Evolutionary conservation across 208 protist genomes (phyloP), one percentile per base, ranked within the genome.

Genomic region (Crithidia thermophila): DNA sequence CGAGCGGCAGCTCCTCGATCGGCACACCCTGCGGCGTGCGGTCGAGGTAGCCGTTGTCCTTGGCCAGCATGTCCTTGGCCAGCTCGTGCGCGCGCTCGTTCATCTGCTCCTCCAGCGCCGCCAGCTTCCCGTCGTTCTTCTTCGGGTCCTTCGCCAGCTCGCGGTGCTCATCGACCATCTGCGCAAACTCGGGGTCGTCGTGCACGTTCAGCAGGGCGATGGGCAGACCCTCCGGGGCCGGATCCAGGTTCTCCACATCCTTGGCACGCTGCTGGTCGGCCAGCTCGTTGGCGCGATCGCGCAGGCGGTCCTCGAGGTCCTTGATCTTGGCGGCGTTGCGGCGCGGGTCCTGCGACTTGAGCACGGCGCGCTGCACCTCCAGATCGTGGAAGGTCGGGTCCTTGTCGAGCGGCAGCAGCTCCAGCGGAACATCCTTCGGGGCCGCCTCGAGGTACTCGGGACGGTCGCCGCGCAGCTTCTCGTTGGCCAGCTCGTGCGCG

Each of bases 241-340:
- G 69, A 30, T 91, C 88, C 28, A 88, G 65, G 50, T 66, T 78
- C 28, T 81, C 76, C 45, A 90, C 37, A 27, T 93, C 87, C 67
- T 81, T 80, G 46, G 60, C 45, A 25, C 74, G 80, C 74, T 90
- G 84, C 70, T 75, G 60, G 18, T 85, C 72, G 10, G 89, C 89
- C 23, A 94, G 68, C 67, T 94, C 79, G 33, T 72, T 52, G 0
- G 80, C 82, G 43, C 86, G 82, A 21, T 85, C 77, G 66, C 82
- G 77, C 39, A 94, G 74, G 20, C 62, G 67, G 27, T 81, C 75
- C 72, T 94, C 82, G 11, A 90, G 65, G 30, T 87, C 84, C 43
- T 78, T 74, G 53, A 91, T 88, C 77, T 87, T 82, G 36, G 68
- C 68, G 9, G 78, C 83, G 42, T 93, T 91, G 49, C 84, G 81